These are phyloP conservation scores for Mycena metata DNA, from an alignment of 768 basidiomycete species.

Conservation along the genomic window DNA sequence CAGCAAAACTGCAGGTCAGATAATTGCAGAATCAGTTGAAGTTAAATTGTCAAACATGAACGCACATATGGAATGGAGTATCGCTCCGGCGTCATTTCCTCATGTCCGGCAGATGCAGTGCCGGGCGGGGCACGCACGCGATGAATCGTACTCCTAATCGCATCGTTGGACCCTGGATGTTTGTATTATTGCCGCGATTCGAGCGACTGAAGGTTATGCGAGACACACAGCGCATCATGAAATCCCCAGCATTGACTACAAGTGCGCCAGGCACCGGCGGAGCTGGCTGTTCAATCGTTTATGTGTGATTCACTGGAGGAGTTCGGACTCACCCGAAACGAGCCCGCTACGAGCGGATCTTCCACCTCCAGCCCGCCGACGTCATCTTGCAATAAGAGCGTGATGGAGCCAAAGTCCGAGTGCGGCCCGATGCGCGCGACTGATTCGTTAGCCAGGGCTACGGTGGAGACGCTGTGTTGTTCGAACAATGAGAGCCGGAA, in stretches of 20 bases:
- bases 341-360: slow-evolving; percentile 61
- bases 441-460: slow-evolving; percentile 50
- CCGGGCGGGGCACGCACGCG: slow-evolving; percentile 61
- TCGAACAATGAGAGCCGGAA: too few species aligned
- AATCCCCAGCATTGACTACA: slow-evolving; percentile 66
- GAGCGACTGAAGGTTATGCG: background rate
- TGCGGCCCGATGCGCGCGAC: slow-evolving; percentile 63
- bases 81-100: slow-evolving; percentile 59
- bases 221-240: slow-evolving; percentile 62
- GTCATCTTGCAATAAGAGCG: slow-evolving; percentile 71
- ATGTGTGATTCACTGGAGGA: too few species aligned
- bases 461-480: slow-evolving; percentile 53
- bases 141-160: slow-evolving; percentile 64
- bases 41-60: too few species aligned
- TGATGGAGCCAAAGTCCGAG: slow-evolving; percentile 70
- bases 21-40: too few species aligned
- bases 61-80: slow-evolving; percentile 74
- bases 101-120: slow-evolving; percentile 14
- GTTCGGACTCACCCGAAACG: slow-evolving; percentile 53
- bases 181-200: too few species aligned
- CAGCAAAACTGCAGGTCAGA: too few species aligned
- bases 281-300: slow-evolving; percentile 52
- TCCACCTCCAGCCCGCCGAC: slow-evolving; percentile 75
- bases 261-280: slow-evolving; percentile 60
- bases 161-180: slow-evolving; percentile 62